Evolutionary conservation across 768 basidiomycete species (phyloP).

Genomic region (Podaxis sp.): DNA sequence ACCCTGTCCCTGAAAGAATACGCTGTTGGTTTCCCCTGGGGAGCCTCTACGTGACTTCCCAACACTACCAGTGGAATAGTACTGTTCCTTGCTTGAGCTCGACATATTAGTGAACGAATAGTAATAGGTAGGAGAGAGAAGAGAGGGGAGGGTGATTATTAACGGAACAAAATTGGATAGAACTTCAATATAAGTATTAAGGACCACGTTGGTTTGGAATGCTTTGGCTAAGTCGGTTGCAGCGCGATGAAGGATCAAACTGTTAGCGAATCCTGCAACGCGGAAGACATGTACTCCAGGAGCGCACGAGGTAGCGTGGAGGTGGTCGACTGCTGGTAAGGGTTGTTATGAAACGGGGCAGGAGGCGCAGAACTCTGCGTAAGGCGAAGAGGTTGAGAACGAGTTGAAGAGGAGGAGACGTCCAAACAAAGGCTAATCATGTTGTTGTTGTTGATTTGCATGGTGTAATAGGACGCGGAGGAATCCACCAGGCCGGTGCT

Average conservation of each 20-base stretch:
- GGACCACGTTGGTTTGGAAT: slow-evolving; percentile 24
- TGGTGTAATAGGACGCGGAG: slow-evolving; percentile 19
- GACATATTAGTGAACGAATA: slow-evolving; percentile 65
- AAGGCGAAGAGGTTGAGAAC: slow-evolving; percentile 1
- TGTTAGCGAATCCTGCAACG: slow-evolving; percentile 41
- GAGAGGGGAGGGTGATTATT: slow-evolving; percentile 45
- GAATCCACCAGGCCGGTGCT: slow-evolving; percentile 9
- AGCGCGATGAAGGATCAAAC: slow-evolving; percentile 33
- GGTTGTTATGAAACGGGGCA: slow-evolving; percentile 35
- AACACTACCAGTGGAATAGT: slow-evolving; percentile 62
- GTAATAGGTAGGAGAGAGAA: slow-evolving; percentile 53
- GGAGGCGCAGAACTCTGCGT: slow-evolving; percentile 21
- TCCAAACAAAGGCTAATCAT: slow-evolving; percentile 33
- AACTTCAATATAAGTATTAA: slow-evolving; percentile 42
- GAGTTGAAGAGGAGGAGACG: slow-evolving; percentile 24
- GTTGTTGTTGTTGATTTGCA: slow-evolving; percentile 31
- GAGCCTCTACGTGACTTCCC: slow-evolving; percentile 68
- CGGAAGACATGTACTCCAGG: slow-evolving; percentile 46
- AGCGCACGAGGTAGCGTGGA: slow-evolving; percentile 50
- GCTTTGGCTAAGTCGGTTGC: slow-evolving; percentile 16
- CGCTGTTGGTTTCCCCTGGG: slow-evolving; percentile 63
- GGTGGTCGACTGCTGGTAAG: slow-evolving; percentile 28
- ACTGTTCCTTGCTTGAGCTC: slow-evolving; percentile 70
- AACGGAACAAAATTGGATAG: slow-evolving; percentile 41
- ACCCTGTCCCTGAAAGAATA: slow-evolving; percentile 80